Evolutionary conservation across 2,329 filamentous ascomycete genomes (phyloP).

Genomic region (Ophiosphaerella narmari): DNA sequence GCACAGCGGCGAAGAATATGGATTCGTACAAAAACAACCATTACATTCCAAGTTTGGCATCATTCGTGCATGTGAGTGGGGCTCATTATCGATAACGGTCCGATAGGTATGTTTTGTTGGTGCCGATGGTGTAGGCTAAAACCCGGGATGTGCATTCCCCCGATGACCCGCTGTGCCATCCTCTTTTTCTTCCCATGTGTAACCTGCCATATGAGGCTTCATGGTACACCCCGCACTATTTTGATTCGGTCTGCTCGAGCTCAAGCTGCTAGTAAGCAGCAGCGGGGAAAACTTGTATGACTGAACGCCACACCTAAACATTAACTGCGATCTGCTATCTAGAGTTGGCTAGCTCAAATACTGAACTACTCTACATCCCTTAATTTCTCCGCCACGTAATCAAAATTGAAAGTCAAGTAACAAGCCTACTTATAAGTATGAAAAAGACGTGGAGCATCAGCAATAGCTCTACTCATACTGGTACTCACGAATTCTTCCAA

Average conservation of each 20-base stretch:
- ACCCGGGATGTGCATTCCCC: slow-evolving; percentile 30
- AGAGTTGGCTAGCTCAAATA: too few relatives aligned
- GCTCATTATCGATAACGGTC: slow-evolving; percentile 19
- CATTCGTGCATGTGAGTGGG: slow-evolving; percentile 2
- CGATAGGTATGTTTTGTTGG: not conserved
- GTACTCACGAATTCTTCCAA: not conserved
- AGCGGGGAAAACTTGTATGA: too few relatives aligned
- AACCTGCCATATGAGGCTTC: slow-evolving; percentile 8
- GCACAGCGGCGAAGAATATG: too few relatives aligned
- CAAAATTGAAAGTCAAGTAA: not conserved
- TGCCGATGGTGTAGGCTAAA: slow-evolving; percentile 6
- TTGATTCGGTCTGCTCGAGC: too few relatives aligned
- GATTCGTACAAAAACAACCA: too few relatives aligned
- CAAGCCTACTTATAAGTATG: not conserved
- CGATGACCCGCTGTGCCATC: slow-evolving; percentile 15
- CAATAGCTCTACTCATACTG: not conserved
- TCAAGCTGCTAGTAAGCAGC: too few relatives aligned
- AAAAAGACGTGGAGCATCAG: not conserved
- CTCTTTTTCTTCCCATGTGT: slow-evolving; percentile 1
- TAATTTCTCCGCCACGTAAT: too few relatives aligned
- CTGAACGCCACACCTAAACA: too few relatives aligned
- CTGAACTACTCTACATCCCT: too few relatives aligned
- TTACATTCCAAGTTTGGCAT: too few relatives aligned
- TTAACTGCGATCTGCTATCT: too few relatives aligned
- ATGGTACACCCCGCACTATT: not conserved